These are phyloP conservation scores for Starmerella stigmatis DNA, from an alignment of 805 yeast species.

Conservation along the genomic window DNA sequence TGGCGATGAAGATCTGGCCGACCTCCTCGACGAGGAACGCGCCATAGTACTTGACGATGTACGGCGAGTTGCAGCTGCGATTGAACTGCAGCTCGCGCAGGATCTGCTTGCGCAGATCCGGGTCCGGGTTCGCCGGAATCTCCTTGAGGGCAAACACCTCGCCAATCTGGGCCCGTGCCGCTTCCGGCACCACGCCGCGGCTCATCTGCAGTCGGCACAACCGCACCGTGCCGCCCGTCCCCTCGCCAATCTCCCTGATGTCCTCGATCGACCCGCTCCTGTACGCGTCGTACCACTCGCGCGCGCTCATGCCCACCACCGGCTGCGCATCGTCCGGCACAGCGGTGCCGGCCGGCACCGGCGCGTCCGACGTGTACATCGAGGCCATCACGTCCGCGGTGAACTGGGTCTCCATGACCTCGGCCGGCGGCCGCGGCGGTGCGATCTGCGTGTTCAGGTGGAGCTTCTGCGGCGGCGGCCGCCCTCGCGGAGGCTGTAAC, in stretches of 20 bases:
- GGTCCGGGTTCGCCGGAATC: constrained; percentile 65
- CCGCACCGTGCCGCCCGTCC: constrained; percentile 83
- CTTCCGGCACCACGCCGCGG: constrained; percentile 21
- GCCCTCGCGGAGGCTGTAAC: constrained; percentile 22
- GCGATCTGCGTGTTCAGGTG: constrained; percentile 16
- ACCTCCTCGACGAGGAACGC: constrained; percentile 69
- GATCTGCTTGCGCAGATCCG: constrained; percentile 81
- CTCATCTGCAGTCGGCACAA: constrained; percentile 47
- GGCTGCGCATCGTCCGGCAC: not conserved
- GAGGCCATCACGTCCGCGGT: constrained; percentile 20
- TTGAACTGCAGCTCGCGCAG: constrained; percentile 85
- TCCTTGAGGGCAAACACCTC: constrained; percentile 71
- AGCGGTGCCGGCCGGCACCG: not conserved
- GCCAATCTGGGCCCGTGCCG: constrained; percentile 32
- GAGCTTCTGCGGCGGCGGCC: constrained; percentile 20
- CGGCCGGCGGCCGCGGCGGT: not conserved
- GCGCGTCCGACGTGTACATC: constrained; percentile 10
- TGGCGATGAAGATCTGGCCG: constrained; percentile 80
- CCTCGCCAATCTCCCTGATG: constrained; percentile 74
- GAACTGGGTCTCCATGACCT: constrained; percentile 15
- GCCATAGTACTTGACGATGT: constrained; percentile 86
- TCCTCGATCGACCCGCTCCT: constrained; percentile 42
- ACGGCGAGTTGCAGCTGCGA: constrained; percentile 66
- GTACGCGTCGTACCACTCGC: constrained; percentile 19
- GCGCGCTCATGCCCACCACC: constrained; percentile 17